Percentiles rank a stretch among this genome's conserved stretches.
phyloP scores from a whole-genome alignment of 1,139 yeast species.

The Lodderomyces jiufengensis region DNA sequence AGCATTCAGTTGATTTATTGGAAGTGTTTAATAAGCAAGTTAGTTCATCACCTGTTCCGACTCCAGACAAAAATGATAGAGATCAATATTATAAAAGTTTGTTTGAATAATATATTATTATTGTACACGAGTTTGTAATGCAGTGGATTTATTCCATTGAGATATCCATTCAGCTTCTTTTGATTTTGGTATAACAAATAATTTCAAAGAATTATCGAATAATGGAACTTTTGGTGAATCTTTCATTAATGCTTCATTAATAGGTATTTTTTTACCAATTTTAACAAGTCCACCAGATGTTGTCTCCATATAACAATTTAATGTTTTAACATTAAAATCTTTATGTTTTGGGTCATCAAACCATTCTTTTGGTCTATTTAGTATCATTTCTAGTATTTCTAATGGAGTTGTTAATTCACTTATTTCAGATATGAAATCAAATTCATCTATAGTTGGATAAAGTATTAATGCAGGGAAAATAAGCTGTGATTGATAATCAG shows the following conservation, averaged over 20 bases:
- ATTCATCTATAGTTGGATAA: slow-evolving; percentile 82
- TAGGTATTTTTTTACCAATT: slow-evolving; percentile 72
- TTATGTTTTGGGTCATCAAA: slow-evolving; percentile 57
- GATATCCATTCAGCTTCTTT: slow-evolving; percentile 64
- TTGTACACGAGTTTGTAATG: slow-evolving; percentile 45
- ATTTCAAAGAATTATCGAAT: slow-evolving; percentile 68
- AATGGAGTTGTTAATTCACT: slow-evolving; percentile 65
- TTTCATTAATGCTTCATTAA: slow-evolving; percentile 62
- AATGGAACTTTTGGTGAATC: slow-evolving; percentile 76
- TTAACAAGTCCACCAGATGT: slow-evolving; percentile 79
- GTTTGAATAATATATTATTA: not conserved
- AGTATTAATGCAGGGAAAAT: slow-evolving; percentile 76
- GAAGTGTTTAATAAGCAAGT: slow-evolving; percentile 60
- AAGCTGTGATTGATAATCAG: slow-evolving; percentile 74
- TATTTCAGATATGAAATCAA: slow-evolving; percentile 73
- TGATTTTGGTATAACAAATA: slow-evolving; percentile 76
- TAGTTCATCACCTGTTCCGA: slow-evolving; percentile 52
- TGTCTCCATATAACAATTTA: slow-evolving; percentile 82
- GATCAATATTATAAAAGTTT: too few relatives aligned
- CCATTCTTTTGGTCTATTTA: slow-evolving; percentile 70
- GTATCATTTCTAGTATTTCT: slow-evolving; percentile 53
- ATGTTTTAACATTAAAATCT: slow-evolving; percentile 53
- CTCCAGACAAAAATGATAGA: slow-evolving; percentile 42
- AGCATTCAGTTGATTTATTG: slow-evolving; percentile 63
- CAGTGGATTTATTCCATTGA: slow-evolving; percentile 64